phyloP scores from a whole-genome alignment of 768 basidiomycete genomes.

The Leccinum fibrillosum region DNA sequence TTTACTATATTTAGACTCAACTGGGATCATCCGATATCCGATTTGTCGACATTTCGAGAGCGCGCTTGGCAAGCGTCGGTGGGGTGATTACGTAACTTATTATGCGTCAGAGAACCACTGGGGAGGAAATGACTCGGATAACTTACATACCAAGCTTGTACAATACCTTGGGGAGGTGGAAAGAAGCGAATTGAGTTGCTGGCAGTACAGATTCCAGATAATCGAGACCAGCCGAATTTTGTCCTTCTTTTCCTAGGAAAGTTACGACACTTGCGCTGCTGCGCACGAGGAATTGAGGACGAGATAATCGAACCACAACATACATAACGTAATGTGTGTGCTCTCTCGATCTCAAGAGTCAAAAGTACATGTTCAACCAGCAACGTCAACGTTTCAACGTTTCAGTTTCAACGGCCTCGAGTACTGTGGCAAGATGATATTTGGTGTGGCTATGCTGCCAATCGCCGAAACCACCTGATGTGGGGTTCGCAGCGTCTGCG shows the following conservation, averaged over 20 bases:
- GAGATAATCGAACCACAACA: not conserved
- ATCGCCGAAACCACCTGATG: slow-evolving; percentile 12
- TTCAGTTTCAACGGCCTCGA: too few species aligned
- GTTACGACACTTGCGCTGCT: not conserved
- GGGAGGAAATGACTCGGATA: not conserved
- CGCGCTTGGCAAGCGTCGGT: not conserved
- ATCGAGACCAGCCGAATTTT: not conserved
- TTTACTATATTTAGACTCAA: not conserved
- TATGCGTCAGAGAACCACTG: not conserved
- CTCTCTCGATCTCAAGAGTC: not conserved
- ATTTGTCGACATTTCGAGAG: not conserved
- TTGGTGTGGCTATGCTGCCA: slow-evolving; percentile 23
- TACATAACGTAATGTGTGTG: not conserved
- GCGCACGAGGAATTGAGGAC: not conserved
- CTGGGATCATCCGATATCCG: not conserved
- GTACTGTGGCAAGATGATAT: not conserved
- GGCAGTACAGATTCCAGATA: not conserved
- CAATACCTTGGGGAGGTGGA: not conserved
- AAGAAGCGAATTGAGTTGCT: not conserved
- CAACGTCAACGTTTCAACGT: not conserved
- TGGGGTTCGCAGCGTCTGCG: slow-evolving; percentile 3
- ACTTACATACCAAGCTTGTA: not conserved
- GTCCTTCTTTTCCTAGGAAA: not conserved
- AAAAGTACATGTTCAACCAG: not conserved
- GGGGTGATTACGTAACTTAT: slow-evolving; percentile 5